phyloP scores from a whole-genome alignment of 2,329 filamentous ascomycete species.

The Diplodia scrobiculata region DNA sequence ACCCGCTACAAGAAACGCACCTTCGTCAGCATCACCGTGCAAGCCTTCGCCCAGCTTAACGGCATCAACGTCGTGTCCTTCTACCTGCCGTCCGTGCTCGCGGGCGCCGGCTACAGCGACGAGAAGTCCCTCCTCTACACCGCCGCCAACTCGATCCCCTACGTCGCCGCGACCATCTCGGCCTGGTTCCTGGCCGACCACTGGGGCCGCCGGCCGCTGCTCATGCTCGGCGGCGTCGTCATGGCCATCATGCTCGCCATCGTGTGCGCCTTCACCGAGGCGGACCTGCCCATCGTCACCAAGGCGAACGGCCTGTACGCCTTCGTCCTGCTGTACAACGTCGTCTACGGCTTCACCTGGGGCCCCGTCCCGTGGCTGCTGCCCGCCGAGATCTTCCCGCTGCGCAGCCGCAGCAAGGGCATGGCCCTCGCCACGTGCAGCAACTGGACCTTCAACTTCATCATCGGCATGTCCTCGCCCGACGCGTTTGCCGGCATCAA shows the following conservation, averaged over 20 bases:
- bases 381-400: conserved; percentile 41
- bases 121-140: conserved; percentile 49
- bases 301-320: conserved; percentile 54
- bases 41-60: conserved; percentile 76
- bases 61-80: conserved; percentile 52
- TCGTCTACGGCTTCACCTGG: conserved; percentile 45
- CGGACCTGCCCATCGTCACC: conserved; percentile 49
- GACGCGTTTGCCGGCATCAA: conserved; percentile 39
- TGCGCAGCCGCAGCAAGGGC: conserved; percentile 39
- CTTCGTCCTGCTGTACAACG: conserved; percentile 49
- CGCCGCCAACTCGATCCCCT: conserved; percentile 47
- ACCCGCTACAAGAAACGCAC: conserved; percentile 58
- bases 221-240: conserved; percentile 39
- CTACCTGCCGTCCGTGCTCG: conserved; percentile 40
- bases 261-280: conserved; percentile 47
- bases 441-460: conserved; percentile 41
- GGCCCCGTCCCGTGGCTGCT: conserved; percentile 40
- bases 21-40: conserved; percentile 64
- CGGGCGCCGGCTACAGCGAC: conserved; percentile 42
- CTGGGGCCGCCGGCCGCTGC: conserved; percentile 47
- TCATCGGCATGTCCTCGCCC: conserved; percentile 57
- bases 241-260: conserved; percentile 44
- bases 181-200: conserved; percentile 48
- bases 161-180: conserved; percentile 46
- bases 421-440: conserved; percentile 45